phyloP scores from a whole-genome alignment of 2,329 filamentous ascomycete genomes.

The Exophiala spinifera region DNA sequence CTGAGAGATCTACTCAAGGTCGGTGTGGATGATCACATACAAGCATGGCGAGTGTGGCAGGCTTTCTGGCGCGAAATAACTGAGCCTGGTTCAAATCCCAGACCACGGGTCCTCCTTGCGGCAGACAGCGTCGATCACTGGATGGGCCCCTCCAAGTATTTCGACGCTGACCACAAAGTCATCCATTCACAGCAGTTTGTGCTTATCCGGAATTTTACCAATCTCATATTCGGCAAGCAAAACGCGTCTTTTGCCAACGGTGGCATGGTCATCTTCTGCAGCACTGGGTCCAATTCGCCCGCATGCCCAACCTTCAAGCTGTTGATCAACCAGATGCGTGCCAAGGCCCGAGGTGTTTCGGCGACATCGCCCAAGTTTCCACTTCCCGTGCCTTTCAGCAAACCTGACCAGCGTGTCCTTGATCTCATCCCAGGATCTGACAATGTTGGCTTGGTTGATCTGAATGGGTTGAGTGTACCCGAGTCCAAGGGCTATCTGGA shows the following conservation, averaged over 20 bases:
- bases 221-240: constrained; percentile 63
- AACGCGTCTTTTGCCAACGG: constrained; percentile 61
- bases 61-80: constrained; percentile 79
- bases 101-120: constrained; percentile 67
- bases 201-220: constrained; percentile 70
- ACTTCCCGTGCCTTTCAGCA: constrained; percentile 51
- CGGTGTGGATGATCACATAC: constrained; percentile 70
- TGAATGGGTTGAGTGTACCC: constrained; percentile 67
- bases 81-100: constrained; percentile 44
- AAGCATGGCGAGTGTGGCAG: constrained; percentile 75
- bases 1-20: constrained; percentile 67
- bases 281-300: constrained; percentile 68
- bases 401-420: constrained; percentile 53
- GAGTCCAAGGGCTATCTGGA: constrained; percentile 82
- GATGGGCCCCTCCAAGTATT: constrained; percentile 76
- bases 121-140: constrained; percentile 78
- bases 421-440: constrained; percentile 35
- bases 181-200: constrained; percentile 85
- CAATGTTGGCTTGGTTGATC: constrained; percentile 44
- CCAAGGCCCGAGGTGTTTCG: constrained; percentile 36
- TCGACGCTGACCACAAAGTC: constrained; percentile 63
- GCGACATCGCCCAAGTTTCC: constrained; percentile 42
- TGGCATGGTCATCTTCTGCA: constrained; percentile 73
- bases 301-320: constrained; percentile 65
- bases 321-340: constrained; percentile 54